Evolutionary conservation across 352 stramenopile species (phyloP).

Genomic region (Phytophthora ramorum): DNA sequence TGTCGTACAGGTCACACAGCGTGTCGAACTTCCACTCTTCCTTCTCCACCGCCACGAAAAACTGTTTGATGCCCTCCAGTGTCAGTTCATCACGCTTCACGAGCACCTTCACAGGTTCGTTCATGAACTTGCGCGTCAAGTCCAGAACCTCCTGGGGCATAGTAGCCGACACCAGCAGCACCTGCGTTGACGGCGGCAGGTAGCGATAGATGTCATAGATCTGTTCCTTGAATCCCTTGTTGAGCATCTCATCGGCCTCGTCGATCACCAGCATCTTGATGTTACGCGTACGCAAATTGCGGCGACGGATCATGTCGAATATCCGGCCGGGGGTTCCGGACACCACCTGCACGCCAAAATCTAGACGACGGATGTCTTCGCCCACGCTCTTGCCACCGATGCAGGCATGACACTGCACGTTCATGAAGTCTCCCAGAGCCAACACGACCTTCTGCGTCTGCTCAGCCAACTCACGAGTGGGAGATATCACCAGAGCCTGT

Average conservation of each 20-base stretch:
- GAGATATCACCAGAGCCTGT: constrained; percentile 96
- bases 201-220: constrained; percentile 99
- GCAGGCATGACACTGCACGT: constrained; percentile 96
- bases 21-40: constrained; percentile 99
- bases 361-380: constrained; percentile 95
- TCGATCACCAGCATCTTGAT: constrained; percentile 98
- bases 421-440: constrained; percentile 97
- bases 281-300: constrained; percentile 90
- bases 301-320: constrained; percentile 97
- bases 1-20: constrained; percentile 98
- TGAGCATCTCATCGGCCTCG: constrained; percentile 98
- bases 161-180: constrained; percentile 96
- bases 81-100: constrained; percentile 98
- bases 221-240: constrained; percentile 98
- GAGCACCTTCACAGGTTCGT: constrained; percentile 96
- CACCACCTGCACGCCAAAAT: constrained; percentile 95
- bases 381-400: constrained; percentile 96
- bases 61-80: constrained; percentile 98
- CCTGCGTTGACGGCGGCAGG: constrained; percentile 92
- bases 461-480: constrained; percentile 96
- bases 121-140: constrained; percentile 98
- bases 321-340: constrained; percentile 97
- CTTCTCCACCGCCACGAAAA: constrained; percentile 98
- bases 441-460: constrained; percentile 97
- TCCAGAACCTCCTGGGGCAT: constrained; percentile 95